phyloP scores from a whole-genome alignment of 1,284 basidiomycete species.

The Apiotrichum laibachii region DNA sequence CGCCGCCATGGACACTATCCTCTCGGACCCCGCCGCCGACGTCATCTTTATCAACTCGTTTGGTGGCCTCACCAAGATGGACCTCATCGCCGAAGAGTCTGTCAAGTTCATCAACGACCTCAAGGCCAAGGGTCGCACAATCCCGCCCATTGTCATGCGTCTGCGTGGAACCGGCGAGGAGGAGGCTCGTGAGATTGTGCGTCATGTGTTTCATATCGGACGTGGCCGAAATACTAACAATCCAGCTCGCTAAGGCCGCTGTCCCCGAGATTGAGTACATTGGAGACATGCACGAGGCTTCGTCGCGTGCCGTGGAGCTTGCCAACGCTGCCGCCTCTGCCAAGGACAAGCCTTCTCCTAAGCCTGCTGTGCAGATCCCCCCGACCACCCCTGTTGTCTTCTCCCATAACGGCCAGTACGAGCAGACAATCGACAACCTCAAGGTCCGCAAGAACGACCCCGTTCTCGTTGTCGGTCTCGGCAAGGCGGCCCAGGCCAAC shows the following conservation, averaged over 20 bases:
- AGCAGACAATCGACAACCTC: slow-evolving; percentile 79
- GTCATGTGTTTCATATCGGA: not conserved
- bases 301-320: slow-evolving; percentile 19
- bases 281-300: slow-evolving; percentile 21
- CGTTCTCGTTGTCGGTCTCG: slow-evolving; percentile 73
- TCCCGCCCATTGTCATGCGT: slow-evolving; percentile 21
- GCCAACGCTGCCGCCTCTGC: not conserved
- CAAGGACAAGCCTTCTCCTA: not conserved
- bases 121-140: slow-evolving; percentile 10
- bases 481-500: slow-evolving; percentile 25
- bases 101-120: slow-evolving; percentile 10
- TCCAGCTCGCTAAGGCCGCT: slow-evolving; percentile 2
- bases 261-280: slow-evolving; percentile 20
- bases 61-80: slow-evolving; percentile 30
- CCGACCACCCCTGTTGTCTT: slow-evolving; percentile 14
- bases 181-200: slow-evolving; percentile 23
- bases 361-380: not conserved
- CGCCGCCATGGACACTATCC: slow-evolving; percentile 25
- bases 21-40: slow-evolving; percentile 24
- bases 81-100: slow-evolving; percentile 24
- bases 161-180: slow-evolving; percentile 29
- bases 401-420: slow-evolving; percentile 52
- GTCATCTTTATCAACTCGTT: slow-evolving; percentile 34
- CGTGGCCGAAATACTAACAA: not conserved
- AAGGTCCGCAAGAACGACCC: slow-evolving; percentile 84